Percentiles rank a stretch among this genome's conserved stretches.
These are phyloP conservation scores for Cyberlindnera xylosilytica DNA, from an alignment of 805 yeast species.

Conservation along the genomic window DNA sequence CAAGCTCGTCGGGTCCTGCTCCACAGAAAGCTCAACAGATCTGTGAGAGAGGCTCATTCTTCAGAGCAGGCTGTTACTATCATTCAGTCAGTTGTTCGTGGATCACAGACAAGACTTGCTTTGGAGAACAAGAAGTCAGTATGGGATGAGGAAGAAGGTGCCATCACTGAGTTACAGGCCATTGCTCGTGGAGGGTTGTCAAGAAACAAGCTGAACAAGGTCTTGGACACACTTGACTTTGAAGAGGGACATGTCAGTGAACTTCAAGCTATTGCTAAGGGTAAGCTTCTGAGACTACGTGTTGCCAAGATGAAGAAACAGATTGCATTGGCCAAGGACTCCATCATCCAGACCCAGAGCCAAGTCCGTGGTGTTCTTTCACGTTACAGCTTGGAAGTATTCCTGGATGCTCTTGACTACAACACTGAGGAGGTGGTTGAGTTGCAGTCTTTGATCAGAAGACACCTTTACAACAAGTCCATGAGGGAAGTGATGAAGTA, in stretches of 20 bases:
- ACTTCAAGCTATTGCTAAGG: slow-evolving; percentile 40
- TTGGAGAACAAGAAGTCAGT: background rate
- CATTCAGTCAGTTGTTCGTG: slow-evolving; percentile 41
- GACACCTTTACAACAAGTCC: slow-evolving; percentile 38
- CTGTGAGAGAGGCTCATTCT: slow-evolving; percentile 22
- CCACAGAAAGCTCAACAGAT: slow-evolving; percentile 22
- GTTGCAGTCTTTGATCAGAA: slow-evolving; percentile 58
- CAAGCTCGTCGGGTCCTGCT: slow-evolving; percentile 32
- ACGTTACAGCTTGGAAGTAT: slow-evolving; percentile 53
- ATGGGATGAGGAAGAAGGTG: background rate
- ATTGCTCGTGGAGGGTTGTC: slow-evolving; percentile 42
- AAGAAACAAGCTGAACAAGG: slow-evolving; percentile 26
- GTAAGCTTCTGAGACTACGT: slow-evolving; percentile 31
- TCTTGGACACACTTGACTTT: slow-evolving; percentile 26
- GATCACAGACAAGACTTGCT: slow-evolving; percentile 15
- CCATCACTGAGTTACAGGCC: slow-evolving; percentile 50
- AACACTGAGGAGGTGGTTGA: slow-evolving; percentile 36
- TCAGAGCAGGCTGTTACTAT: slow-evolving; percentile 28
- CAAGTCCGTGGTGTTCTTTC: slow-evolving; percentile 58
- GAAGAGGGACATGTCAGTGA: slow-evolving; percentile 24
- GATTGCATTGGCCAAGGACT: slow-evolving; percentile 1
- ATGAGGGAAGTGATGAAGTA: slow-evolving; percentile 35
- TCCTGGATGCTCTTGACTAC: slow-evolving; percentile 50
- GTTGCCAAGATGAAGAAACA: slow-evolving; percentile 8
- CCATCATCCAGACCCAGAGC: slow-evolving; percentile 50